phyloP scores from a whole-genome alignment of 805 yeast genomes.

The Starmerella apis region DNA sequence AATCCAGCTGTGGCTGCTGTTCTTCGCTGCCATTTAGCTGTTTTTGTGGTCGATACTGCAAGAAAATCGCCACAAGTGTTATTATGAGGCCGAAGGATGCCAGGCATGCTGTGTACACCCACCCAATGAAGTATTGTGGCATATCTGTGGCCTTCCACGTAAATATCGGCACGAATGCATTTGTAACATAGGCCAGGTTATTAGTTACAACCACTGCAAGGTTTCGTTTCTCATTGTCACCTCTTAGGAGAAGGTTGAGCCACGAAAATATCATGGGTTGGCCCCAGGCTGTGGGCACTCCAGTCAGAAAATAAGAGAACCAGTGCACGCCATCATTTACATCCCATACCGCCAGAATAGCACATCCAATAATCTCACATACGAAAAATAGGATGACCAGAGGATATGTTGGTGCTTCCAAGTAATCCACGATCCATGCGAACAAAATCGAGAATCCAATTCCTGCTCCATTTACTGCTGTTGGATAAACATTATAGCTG shows the following conservation, averaged over 20 bases:
- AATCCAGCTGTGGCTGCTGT: neutral
- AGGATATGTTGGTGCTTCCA: slow-evolving; percentile 34
- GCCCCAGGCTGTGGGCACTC: slow-evolving; percentile 43
- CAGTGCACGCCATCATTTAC: slow-evolving; percentile 43
- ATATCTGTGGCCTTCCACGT: slow-evolving; percentile 35
- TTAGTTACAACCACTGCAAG: slow-evolving; percentile 37
- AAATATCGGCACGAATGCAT: slow-evolving; percentile 37
- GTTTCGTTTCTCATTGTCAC: slow-evolving; percentile 35
- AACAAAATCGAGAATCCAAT: slow-evolving; percentile 33
- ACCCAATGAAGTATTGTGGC: slow-evolving; percentile 36
- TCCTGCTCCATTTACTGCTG: slow-evolving; percentile 34
- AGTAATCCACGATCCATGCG: slow-evolving; percentile 35
- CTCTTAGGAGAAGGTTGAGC: slow-evolving; percentile 41
- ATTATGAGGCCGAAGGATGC: slow-evolving; percentile 31
- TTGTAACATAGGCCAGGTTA: slow-evolving; percentile 36
- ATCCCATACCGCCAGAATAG: slow-evolving; percentile 40
- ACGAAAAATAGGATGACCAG: slow-evolving; percentile 36
- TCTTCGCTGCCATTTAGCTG: neutral
- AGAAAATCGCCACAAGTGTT: slow-evolving; percentile 34
- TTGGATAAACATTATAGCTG: slow-evolving; percentile 37
- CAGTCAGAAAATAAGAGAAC: slow-evolving; percentile 41
- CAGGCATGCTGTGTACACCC: slow-evolving; percentile 34
- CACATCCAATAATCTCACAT: slow-evolving; percentile 35
- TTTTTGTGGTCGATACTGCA: neutral
- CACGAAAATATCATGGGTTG: slow-evolving; percentile 49